Evolutionary conservation across 345 rosid genomes (phyloP).

Genomic region (Excoecaria cochinchinensis): DNA sequence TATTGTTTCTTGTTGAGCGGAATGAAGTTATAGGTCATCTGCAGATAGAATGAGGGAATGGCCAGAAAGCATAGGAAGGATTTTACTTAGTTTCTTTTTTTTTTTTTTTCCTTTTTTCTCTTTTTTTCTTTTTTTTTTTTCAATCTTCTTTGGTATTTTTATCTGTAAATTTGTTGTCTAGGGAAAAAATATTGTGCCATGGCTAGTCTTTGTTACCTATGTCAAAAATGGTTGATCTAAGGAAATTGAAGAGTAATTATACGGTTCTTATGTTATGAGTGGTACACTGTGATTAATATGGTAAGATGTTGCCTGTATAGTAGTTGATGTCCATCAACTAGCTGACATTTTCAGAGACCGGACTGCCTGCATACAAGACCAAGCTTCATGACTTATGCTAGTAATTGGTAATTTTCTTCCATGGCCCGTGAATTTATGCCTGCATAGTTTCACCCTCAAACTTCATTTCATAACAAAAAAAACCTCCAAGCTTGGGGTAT

Average conservation of each 20-base stretch:
- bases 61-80: background rate
- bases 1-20: background rate
- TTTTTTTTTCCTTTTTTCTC: too few relatives aligned
- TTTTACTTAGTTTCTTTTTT: too few relatives aligned
- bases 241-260: background rate
- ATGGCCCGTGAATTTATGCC: too few relatives aligned
- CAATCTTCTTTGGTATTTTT: background rate
- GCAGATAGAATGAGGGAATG: background rate
- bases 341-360: background rate
- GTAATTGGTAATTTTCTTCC: too few relatives aligned
- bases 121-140: too few relatives aligned
- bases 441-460: too few relatives aligned
- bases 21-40: background rate
- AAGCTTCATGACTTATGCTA: background rate
- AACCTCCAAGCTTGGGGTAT: too few relatives aligned
- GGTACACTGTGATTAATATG: background rate
- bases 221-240: background rate
- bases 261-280: background rate
- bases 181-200: background rate
- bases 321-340: background rate
- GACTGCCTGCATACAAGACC: background rate
- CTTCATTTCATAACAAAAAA: too few relatives aligned
- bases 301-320: background rate
- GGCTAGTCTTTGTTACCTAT: background rate
- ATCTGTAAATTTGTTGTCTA: background rate